phyloP scores from a whole-genome alignment of 306 rosid genomes.

The Begonia fuchsioides region DNA sequence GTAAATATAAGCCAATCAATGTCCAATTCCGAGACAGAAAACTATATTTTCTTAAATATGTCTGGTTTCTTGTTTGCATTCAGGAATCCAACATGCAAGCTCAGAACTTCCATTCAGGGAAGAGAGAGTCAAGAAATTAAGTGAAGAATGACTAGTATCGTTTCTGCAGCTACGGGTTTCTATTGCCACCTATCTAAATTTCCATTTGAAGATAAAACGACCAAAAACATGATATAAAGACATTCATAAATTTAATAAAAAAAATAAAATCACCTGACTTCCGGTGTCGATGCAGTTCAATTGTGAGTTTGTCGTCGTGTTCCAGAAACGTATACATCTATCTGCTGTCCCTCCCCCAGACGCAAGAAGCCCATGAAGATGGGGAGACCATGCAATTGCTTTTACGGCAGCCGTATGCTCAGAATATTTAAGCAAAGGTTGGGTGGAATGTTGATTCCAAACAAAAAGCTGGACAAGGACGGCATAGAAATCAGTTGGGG shows the following conservation, averaged over 20 bases:
- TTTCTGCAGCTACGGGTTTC: too few relatives aligned
- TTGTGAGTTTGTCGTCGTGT: slow-evolving; percentile 87
- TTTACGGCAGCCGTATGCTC: slow-evolving; percentile 99
- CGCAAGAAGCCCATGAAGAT: slow-evolving; percentile 98
- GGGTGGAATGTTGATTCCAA: slow-evolving; percentile 96
- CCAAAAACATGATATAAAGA: slow-evolving; percentile 4
- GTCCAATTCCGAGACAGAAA: too few relatives aligned
- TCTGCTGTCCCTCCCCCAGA: slow-evolving; percentile 99
- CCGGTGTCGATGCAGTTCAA: slow-evolving; percentile 96
- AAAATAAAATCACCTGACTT: slow-evolving; percentile 66
- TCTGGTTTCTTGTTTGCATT: too few relatives aligned
- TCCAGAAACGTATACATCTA: slow-evolving; percentile 94
- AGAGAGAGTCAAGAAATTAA: too few relatives aligned
- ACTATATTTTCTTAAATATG: too few relatives aligned
- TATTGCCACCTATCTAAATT: too few relatives aligned
- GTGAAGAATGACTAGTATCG: too few relatives aligned
- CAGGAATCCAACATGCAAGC: too few relatives aligned
- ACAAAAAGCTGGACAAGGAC: slow-evolving; percentile 53
- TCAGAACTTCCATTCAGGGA: too few relatives aligned
- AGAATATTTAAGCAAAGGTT: slow-evolving; percentile 83
- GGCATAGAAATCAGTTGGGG: too few relatives aligned
- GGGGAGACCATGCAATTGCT: slow-evolving; percentile 99
- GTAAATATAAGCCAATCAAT: slow-evolving; percentile 2
- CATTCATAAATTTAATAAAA: not conserved
- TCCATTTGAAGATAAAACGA: slow-evolving; percentile 1